These are phyloP conservation scores for Pyrenochaeta sp. DNA, from an alignment of 2,329 filamentous ascomycete genomes.

Conservation along the genomic window DNA sequence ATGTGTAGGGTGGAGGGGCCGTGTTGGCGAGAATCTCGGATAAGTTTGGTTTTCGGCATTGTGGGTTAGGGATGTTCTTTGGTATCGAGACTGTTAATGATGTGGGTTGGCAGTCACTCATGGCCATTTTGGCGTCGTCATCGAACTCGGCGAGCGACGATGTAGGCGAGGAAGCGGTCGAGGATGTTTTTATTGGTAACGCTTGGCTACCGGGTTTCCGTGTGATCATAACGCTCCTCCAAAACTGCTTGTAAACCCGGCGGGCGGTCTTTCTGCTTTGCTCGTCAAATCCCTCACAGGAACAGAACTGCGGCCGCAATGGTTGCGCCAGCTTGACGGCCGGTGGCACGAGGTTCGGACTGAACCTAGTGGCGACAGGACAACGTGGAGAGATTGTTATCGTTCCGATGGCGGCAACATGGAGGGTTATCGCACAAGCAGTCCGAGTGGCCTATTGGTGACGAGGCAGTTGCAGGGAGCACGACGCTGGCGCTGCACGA, in stretches of 20 bases:
- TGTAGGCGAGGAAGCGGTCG: slow-evolving; percentile 45
- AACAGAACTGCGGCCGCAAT: slow-evolving; percentile 41
- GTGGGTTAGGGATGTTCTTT: slow-evolving; percentile 54
- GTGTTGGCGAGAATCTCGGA: slow-evolving; percentile 88
- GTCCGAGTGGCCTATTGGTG: slow-evolving; percentile 9
- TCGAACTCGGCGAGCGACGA: slow-evolving; percentile 41
- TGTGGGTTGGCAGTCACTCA: slow-evolving; percentile 56
- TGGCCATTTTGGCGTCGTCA: slow-evolving; percentile 58
- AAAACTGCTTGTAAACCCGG: slow-evolving; percentile 48
- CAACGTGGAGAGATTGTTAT: slow-evolving; percentile 31
- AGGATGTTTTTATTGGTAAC: slow-evolving; percentile 45
- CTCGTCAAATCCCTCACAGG: slow-evolving; percentile 45
- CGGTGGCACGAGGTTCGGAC: slow-evolving; percentile 43
- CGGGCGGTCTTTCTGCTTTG: slow-evolving; percentile 44
- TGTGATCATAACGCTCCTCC: slow-evolving; percentile 49
- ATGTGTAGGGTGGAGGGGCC: slow-evolving; percentile 86
- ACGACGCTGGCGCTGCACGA: slow-evolving; percentile 8
- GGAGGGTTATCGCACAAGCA: slow-evolving; percentile 29
- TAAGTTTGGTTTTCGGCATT: slow-evolving; percentile 74
- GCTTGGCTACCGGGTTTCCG: slow-evolving; percentile 39
- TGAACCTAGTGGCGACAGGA: slow-evolving; percentile 42
- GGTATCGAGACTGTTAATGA: slow-evolving; percentile 62
- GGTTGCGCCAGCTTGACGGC: slow-evolving; percentile 51
- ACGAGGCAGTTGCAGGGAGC: slow-evolving; percentile 9
- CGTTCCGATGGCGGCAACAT: slow-evolving; percentile 36